Evolutionary conservation across 1,139 yeast genomes (phyloP).

Genomic region (Blastobotrys indianensis): DNA sequence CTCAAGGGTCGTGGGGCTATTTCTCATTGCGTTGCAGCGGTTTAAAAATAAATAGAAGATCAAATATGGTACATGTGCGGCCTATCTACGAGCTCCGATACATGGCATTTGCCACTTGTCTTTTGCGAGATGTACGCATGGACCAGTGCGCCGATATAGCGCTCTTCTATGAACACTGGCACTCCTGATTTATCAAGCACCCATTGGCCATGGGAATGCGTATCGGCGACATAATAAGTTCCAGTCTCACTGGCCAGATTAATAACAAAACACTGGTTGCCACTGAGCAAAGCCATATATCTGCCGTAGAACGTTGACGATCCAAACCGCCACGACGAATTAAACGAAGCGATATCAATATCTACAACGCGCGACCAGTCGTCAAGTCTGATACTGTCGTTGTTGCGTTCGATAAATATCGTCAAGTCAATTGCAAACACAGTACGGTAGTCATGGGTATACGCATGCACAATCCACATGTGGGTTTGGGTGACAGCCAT

Average conservation of each 20-base stretch:
- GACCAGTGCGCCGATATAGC: conserved; percentile 1
- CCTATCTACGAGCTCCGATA: background rate
- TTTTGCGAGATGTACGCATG: background rate
- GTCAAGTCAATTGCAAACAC: conserved; percentile 1
- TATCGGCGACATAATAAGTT: background rate
- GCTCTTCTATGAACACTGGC: conserved; percentile 3
- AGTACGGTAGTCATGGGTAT: background rate
- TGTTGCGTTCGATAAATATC: too few species aligned
- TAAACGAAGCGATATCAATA: background rate
- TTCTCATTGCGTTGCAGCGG: too few species aligned
- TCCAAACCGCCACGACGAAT: conserved; percentile 7
- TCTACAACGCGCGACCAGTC: conserved; percentile 2
- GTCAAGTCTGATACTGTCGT: background rate
- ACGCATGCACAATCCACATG: conserved; percentile 7
- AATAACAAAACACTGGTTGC: background rate
- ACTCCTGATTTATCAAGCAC: conserved; percentile 3
- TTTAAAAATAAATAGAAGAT: too few species aligned
- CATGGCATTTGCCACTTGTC: background rate
- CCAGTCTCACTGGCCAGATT: background rate
- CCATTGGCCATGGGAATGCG: conserved; percentile 3
- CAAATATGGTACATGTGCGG: background rate
- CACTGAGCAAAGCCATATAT: background rate
- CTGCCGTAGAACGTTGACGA: conserved; percentile 8
- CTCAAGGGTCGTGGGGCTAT: too few species aligned
- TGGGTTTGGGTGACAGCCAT: conserved; percentile 5